Evolutionary conservation across 257 asterid species (phyloP).

Genomic region (Solanum boliviense): DNA sequence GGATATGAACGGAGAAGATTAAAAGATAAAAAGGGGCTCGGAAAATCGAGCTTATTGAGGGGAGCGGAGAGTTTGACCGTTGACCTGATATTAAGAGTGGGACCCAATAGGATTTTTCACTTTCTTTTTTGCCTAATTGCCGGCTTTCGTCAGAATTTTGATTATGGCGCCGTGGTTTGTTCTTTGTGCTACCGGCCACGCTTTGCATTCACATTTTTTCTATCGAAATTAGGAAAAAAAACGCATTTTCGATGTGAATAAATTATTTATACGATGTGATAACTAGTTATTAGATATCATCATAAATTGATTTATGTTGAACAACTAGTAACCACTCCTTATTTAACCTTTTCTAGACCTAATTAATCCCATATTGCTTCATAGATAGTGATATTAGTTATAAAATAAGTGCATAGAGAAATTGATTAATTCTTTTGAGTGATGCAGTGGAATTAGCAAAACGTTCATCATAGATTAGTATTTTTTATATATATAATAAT

Average conservation of each 20-base stretch:
- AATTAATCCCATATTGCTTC: neutral
- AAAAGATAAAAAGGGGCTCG: neutral
- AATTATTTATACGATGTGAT: too few species aligned
- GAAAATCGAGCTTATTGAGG: neutral
- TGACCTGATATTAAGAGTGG: neutral
- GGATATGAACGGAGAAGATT: neutral
- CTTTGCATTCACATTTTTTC: neutral
- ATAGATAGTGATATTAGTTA: neutral
- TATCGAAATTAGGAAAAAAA: neutral
- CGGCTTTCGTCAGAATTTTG: neutral
- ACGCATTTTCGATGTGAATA: neutral
- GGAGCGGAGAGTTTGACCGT: constrained; percentile 8
- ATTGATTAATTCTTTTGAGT: neutral
- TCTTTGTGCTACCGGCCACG: neutral
- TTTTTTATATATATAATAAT: too few species aligned
- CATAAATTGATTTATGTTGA: neutral
- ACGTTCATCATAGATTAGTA: neutral
- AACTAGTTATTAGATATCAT: too few species aligned
- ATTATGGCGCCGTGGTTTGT: neutral
- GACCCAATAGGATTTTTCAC: neutral
- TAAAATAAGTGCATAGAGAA: neutral
- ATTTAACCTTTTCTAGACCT: neutral
- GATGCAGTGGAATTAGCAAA: too few species aligned
- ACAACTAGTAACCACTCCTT: neutral
- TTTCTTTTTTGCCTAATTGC: neutral